Percentiles rank a stretch among this genome's conserved stretches.
These are phyloP conservation scores for Carex parvula DNA, from an alignment of 176 grass and related monocot species.

Conservation along the genomic window DNA sequence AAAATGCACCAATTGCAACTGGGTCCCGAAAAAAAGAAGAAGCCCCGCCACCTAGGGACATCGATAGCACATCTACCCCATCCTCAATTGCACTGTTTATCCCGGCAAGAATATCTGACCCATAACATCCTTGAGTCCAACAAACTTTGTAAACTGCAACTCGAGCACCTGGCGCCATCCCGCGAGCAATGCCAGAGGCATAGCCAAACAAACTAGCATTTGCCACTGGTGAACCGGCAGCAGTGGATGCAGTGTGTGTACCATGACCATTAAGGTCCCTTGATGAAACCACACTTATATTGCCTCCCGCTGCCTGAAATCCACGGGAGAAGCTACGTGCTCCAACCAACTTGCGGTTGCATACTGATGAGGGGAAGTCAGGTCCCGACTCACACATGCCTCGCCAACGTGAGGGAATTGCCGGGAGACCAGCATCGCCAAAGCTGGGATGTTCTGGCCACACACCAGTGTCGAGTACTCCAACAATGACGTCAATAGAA, in stretches of 20 bases:
- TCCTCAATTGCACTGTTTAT: slow-evolving; percentile 79
- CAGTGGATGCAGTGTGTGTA: slow-evolving; percentile 73
- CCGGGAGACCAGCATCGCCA: slow-evolving; percentile 30
- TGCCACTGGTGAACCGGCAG: slow-evolving; percentile 40
- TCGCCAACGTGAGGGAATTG: slow-evolving; percentile 47
- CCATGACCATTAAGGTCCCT: slow-evolving; percentile 73
- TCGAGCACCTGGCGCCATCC: slow-evolving; percentile 69
- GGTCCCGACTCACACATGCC: slow-evolving; percentile 56
- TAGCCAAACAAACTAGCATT: slow-evolving; percentile 55
- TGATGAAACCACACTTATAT: slow-evolving; percentile 10
- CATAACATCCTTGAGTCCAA: slow-evolving; percentile 65
- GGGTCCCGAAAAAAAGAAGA: slow-evolving; percentile 54
- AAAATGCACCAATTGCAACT: slow-evolving; percentile 61
- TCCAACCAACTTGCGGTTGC: slow-evolving; percentile 82
- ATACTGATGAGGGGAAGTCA: slow-evolving; percentile 60
- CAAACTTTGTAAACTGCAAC: slow-evolving; percentile 87
- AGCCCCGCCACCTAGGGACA: slow-evolving; percentile 62
- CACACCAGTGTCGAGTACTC: slow-evolving; percentile 79
- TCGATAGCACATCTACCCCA: slow-evolving; percentile 73
- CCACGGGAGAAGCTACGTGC: slow-evolving; percentile 61
- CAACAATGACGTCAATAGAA: slow-evolving; percentile 47
- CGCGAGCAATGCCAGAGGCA: slow-evolving; percentile 58
- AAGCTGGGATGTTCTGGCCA: slow-evolving; percentile 88
- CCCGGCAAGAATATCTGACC: slow-evolving; percentile 57
- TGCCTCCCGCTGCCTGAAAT: slow-evolving; percentile 37